These are phyloP conservation scores for Cladosporium cucumerinum DNA, from an alignment of 2,329 filamentous ascomycete genomes.

Conservation along the genomic window DNA sequence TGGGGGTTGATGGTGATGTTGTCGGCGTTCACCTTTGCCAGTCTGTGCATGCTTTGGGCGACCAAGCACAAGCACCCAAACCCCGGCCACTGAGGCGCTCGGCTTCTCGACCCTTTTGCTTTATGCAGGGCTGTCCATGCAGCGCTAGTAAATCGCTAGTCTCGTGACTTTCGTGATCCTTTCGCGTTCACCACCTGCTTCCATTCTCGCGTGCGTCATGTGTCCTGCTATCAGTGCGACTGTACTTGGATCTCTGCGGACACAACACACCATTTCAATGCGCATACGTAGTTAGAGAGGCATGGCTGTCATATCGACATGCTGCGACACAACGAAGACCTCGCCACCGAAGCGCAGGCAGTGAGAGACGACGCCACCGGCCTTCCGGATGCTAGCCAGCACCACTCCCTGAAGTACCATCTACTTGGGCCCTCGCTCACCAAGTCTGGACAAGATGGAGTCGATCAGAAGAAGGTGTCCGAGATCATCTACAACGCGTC, in stretches of 20 bases:
- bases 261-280: neutral
- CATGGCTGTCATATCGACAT: slow-evolving; percentile 11
- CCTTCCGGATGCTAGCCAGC: slow-evolving; percentile 34
- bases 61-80: neutral
- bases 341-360: slow-evolving; percentile 22
- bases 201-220: neutral
- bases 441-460: slow-evolving; percentile 87
- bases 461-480: slow-evolving; percentile 92
- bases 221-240: neutral
- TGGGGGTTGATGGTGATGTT: neutral
- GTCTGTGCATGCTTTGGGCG: neutral
- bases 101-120: neutral
- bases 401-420: slow-evolving; percentile 79
- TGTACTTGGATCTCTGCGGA: neutral
- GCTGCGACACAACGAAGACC: slow-evolving; percentile 25
- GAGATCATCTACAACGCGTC: slow-evolving; percentile 97
- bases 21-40: slow-evolving; percentile 4
- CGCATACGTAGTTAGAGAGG: neutral
- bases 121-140: slow-evolving; percentile 8
- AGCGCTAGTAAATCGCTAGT: neutral
- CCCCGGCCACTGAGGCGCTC: neutral
- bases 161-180: slow-evolving; percentile 2
- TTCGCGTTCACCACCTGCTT: neutral
- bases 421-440: slow-evolving; percentile 86
- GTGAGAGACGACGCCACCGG: slow-evolving; percentile 18